A percentile compares a stretch with the other conserved stretches of the same genome.
Conservation (phyloP, 2,329 filamentous ascomycete species). For the Coleophoma cylindrospora region DNA sequence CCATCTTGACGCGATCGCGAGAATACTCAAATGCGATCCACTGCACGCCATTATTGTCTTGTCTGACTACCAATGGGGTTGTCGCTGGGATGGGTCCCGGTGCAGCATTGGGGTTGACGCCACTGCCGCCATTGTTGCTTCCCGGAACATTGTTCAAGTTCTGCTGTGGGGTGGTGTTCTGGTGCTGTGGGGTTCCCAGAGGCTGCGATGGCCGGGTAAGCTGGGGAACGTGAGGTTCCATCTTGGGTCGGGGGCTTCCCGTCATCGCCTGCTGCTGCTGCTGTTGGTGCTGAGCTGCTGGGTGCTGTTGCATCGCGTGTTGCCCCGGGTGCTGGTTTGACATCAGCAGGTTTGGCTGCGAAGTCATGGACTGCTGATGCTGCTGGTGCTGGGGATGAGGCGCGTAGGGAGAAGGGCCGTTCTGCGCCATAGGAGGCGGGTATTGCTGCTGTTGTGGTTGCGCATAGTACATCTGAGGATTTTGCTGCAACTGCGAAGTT, state of each 20-base stretch:
- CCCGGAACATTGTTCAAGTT: slow-evolving; percentile 34
- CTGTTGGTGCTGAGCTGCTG: slow-evolving; percentile 43
- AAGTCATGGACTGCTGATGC: slow-evolving; percentile 54
- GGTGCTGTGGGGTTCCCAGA: slow-evolving; percentile 37
- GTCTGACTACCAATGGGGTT: slow-evolving; percentile 86
- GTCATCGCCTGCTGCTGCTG: slow-evolving; percentile 55
- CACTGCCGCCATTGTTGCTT: slow-evolving; percentile 34
- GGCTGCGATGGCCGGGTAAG: slow-evolving; percentile 54
- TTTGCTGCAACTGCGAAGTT: slow-evolving; percentile 72
- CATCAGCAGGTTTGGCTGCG: slow-evolving; percentile 64
- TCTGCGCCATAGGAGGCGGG: slow-evolving; percentile 60
- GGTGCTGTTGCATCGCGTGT: slow-evolving; percentile 58
- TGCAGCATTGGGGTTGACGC: slow-evolving; percentile 82
- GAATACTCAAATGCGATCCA: slow-evolving; percentile 99
- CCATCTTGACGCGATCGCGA: slow-evolving; percentile 95
- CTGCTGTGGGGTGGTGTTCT: slow-evolving; percentile 36
- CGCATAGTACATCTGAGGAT: slow-evolving; percentile 69
- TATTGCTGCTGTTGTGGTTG: slow-evolving; percentile 53
- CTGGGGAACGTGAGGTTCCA: slow-evolving; percentile 57
- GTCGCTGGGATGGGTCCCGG: slow-evolving; percentile 96
- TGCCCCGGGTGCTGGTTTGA: slow-evolving; percentile 46
- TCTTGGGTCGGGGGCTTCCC: slow-evolving; percentile 58
- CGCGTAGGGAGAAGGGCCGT: slow-evolving; percentile 53
- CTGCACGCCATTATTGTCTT: slow-evolving; percentile 94
- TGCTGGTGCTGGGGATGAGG: slow-evolving; percentile 49